Evolutionary conservation across 257 asterid genomes (phyloP), one percentile per base, ranked within the genome.

Genomic region (Mentha longifolia): DNA sequence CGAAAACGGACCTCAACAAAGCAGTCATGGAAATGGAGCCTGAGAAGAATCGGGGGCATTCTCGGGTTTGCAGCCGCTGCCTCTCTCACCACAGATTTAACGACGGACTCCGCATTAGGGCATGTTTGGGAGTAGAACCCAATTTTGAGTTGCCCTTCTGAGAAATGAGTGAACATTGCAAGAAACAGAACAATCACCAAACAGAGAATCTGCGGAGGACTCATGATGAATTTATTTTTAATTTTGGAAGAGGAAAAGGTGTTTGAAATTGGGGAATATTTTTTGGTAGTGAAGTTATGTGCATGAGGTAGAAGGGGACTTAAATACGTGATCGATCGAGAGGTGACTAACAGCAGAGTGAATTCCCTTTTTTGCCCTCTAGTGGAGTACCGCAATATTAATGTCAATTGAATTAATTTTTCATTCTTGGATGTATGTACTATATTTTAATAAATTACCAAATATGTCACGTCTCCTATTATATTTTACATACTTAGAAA

Each of bases 21-120:
- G 67, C 84, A 84, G 61, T 84, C 88, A 4, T 84, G 85, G 61
- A 84, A 84, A 45, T 81, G 86, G 59, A 84, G 84, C 12, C 88
- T 42, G 1, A 83, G 87, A 37, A 83, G 77, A 14, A 49, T 11
- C 0, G 83, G 80, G 35, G 83, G 79, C 71, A 67, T 41, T 61
- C 70, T 35, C 41, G 76, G 81, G 57, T 80, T 41, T 13, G 0
- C 47, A 5, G 12, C 31, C 0, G 79, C 35, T 10, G 85, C 85
- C 37, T 80, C 74, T 49, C 19, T 50, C 7, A 83, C 83, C 19
- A 77, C 74, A 22, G 83, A 68, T 50, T 20, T 78, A 47, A 83
- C 83, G 33, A 74, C 78, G 78, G 76, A 31, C 68, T 80, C 88
- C 9, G 78, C 88, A 30, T 78, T 72, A 16, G 81, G 78, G 28